Evolutionary conservation across 2,329 filamentous ascomycete species (phyloP), one percentile per base, ranked within the genome.

Genomic region (Fusarium sarcochroum): DNA sequence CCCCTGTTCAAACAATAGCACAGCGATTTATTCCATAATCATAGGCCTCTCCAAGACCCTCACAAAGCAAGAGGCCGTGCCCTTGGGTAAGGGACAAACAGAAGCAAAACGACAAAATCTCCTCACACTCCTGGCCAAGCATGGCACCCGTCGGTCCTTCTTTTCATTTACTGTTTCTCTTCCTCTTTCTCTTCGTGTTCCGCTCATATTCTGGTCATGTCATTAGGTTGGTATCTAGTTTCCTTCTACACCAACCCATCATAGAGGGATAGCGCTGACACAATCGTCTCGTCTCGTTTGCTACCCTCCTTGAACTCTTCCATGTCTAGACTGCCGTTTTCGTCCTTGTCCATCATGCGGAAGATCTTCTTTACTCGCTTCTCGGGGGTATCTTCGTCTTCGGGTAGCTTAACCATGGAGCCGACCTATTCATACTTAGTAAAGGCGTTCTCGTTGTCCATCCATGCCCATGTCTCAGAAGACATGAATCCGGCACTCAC

Each of bases 331-430:
- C 93, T 97, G 74, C 95, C 96, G 78, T 98, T 98, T 84, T 98
- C 95, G 80, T 99, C 96, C 87, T 99, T 99, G 86, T 99, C 96
- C 96, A 99, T 99, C 96, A 98, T 98, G 76, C 91, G 88, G 86
- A 99, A 99, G 80, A 99, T 98, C 86, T 99, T 99, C 81, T 87
- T 90, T 68, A 99, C 96, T 69, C 96, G 91, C 86, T 99, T 99
- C 86, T 98, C 95, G 18, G 96, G 96, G 58, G 96, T 99, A 82
- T 99, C 95, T 84, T 99, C 96, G 82, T 99, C 96, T 81, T 98
- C 94, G 52, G 96, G 96, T 44, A 99, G 87, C 82, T 98, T 98
- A 75, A 99, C 96, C 96, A 99, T 99, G 52, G 94, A 97, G 71
- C 96, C 96, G 76, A 98, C 94, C 94, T 98, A 45, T 32, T 20